Base-by-base conservation (phyloP, 352 stramenopile genomes). In the Globisporangium iwayamae region DNA sequence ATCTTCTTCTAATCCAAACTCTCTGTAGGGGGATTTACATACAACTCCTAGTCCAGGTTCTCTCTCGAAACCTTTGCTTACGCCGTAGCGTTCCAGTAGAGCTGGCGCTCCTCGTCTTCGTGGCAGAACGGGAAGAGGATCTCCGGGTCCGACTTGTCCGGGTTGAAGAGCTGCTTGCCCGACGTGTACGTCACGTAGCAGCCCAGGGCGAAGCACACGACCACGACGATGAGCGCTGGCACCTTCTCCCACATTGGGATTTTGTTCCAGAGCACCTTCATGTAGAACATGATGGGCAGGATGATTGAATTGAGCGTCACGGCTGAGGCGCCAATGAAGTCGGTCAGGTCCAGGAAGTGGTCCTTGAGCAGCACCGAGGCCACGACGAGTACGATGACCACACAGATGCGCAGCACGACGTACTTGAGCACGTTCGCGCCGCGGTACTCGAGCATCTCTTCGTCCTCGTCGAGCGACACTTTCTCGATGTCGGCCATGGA, bases 231-330 rank as follows among this genome's bases (percentile, higher is more conserved):
- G 45, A 71, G 47, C 46, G 61, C 66, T 16, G 51, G 43, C 3
- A 69, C 52, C 38, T 71, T 71, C 48, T 71, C 66, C 43, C 54
- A 71, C 30, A 71, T 9, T 10, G 62, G 62, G 13, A 69, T 70
- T 45, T 64, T 61, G 20, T 47, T 34, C 66, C 66, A 71, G 14
- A 71, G 55, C n/a, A 63, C 55, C 47, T 68, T 68, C 38, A 63
- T 53, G 55, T 68, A 63, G 39, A 68, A 71, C 56, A 71, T 53
- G 39, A 72, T 73, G 11, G 69, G 69, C 28, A 75, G 43, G 22
- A 74, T 67, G 39, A 75, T 75, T 36, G 67, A 75, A 45, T 63
- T 68, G 18, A 71, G 38, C 11, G 66, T 48, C 18, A 70, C 70
- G 38, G 66, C 46, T 34, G 66, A 74, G 4, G 69, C 66, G 22